Percentiles rank a stretch among this genome's conserved stretches.
Conservation (phyloP, 108 stramenopile species). For the Nannochloropsis oceanica region DNA sequence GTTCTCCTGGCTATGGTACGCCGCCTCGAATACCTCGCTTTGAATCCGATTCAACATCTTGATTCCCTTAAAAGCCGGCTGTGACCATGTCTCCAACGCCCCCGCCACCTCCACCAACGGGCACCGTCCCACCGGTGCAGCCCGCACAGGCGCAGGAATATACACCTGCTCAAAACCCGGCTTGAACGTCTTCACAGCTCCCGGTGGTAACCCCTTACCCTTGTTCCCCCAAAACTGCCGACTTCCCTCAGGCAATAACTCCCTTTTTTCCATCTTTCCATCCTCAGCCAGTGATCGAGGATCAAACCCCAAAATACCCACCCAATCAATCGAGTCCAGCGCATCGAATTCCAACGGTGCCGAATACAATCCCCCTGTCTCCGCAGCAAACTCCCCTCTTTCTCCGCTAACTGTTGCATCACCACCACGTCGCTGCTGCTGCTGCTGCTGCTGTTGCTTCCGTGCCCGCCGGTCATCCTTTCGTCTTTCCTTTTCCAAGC, state of each 20-base stretch:
- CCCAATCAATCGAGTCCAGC: neutral
- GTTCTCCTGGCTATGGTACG: slow-evolving; percentile 65
- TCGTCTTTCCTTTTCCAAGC: neutral
- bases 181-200: slow-evolving; percentile 16
- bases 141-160: slow-evolving; percentile 21
- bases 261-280: neutral
- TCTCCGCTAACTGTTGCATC: neutral
- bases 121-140: neutral
- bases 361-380: neutral
- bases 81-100: slow-evolving; percentile 37
- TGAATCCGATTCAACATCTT: slow-evolving; percentile 81
- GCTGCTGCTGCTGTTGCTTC: neutral
- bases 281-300: neutral
- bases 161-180: slow-evolving; percentile 36
- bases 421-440: neutral
- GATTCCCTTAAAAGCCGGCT: slow-evolving; percentile 52
- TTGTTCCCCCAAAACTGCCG: neutral
- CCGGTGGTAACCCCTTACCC: slow-evolving; percentile 22
- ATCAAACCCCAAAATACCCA: neutral
- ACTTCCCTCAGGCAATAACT: slow-evolving; percentile 19
- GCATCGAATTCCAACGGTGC: neutral
- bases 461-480: slow-evolving; percentile 13
- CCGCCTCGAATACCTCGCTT: slow-evolving; percentile 67
- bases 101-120: slow-evolving; percentile 25
- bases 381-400: neutral